Evolutionary conservation across 1,284 basidiomycete genomes (phyloP), one percentile per base, ranked within the genome.

Genomic region (Papiliotrema terrestris): DNA sequence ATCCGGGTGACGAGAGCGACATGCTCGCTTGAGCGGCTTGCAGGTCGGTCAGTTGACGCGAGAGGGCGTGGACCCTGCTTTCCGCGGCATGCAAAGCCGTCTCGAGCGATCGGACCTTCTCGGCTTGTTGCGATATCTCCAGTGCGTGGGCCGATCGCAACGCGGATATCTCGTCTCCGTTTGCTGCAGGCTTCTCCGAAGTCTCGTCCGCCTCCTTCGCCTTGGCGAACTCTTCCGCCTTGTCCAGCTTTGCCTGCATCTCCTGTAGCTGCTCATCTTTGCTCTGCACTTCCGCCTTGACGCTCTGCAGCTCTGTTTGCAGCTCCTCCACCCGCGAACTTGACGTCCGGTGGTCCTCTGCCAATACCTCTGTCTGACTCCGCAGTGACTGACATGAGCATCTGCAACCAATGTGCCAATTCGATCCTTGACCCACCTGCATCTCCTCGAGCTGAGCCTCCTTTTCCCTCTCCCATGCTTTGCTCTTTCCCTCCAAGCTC

Each of bases 81-180:
- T 88, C 83, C 8, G 88, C 84, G 51, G 87, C 83, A 72, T 89
- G 90, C 8, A 88, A 79, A 4, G 81, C 71, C 3, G 83, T 82
- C 76, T 93, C 88, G 59, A 91, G 78, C 3, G 82, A 79, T 9
- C 90, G 84, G 51, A 93, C 85, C 65, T 83, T 83, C 0, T 87
- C 88, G 41, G 87, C 85, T 14, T 88, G 83, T 15, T 83, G 79
- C 43, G 89, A 92, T 2, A 91, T 78, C 60, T 91, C 89, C 49
- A 93, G 82, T 8, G 82, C 80, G 63, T 89, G 87, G 23, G 29
- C 15, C 3, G 49, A 36, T 32, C 45, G 29, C 2, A 48, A 39
- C 13, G 44, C 15, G 13, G 53, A 6, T 3, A 37, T 32, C 11
- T 32, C 29, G 29, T 32, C 29, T 11, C 29, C 29, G 29, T 32